These are phyloP conservation scores for Dillenia suffruticosa DNA, from an alignment of 164 flowering plant species.

Conservation along the genomic window DNA sequence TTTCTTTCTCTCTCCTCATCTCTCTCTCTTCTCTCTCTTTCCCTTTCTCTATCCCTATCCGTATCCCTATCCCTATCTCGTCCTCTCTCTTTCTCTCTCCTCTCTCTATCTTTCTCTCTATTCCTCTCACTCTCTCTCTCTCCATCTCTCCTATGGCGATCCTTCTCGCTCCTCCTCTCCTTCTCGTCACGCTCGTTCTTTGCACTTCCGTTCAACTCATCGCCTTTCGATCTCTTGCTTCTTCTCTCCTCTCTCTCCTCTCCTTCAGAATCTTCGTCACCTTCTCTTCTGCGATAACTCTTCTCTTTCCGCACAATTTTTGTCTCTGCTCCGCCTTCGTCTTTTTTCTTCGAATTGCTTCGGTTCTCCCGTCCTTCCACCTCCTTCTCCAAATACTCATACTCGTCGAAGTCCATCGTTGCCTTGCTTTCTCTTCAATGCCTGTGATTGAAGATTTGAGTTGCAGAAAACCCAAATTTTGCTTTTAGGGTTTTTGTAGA, in stretches of 20 bases:
- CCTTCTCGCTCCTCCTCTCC: constrained; percentile 32
- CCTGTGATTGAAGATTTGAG: not conserved
- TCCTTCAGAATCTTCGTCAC: constrained; percentile 14
- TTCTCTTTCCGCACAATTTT: constrained; percentile 17
- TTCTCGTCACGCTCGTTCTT: constrained; percentile 27
- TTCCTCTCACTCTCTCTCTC: constrained; percentile 26
- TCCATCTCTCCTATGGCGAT: constrained; percentile 25
- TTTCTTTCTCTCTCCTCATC: constrained; percentile 9
- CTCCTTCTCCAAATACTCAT: constrained; percentile 85
- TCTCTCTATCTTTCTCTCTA: constrained; percentile 18
- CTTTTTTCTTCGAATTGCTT: constrained; percentile 23
- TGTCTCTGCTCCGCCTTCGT: constrained; percentile 35
- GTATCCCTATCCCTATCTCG: constrained; percentile 14
- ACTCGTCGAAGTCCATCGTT: constrained; percentile 93
- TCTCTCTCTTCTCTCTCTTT: constrained; percentile 2
- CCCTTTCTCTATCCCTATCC: constrained; percentile 11
- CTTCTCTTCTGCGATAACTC: constrained; percentile 17
- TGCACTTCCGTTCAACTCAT: constrained; percentile 24
- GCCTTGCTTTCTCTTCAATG: constrained; percentile 1
- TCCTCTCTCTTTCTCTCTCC: constrained; percentile 19
- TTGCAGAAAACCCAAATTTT: constrained; percentile 1
- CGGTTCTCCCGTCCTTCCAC: constrained; percentile 53
- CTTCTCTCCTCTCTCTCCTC: constrained; percentile 21
- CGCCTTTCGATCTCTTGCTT: constrained; percentile 45
- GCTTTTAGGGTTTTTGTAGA: constrained; percentile 2